phyloP scores from a whole-genome alignment of 2,329 filamentous ascomycete genomes.

The Scorias spongiosa region DNA sequence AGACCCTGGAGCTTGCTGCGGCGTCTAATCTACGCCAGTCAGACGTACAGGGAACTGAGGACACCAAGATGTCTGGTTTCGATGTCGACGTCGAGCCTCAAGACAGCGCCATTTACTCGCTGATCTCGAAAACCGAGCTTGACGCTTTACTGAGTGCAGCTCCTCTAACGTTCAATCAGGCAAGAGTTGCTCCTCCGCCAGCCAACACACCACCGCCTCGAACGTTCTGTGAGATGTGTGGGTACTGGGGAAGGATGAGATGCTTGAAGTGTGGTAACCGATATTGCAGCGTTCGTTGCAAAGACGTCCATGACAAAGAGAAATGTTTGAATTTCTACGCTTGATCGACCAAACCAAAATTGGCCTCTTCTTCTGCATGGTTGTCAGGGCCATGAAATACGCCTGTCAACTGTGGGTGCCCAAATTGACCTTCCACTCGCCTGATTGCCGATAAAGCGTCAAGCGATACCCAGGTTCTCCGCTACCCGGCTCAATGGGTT shows the following conservation, averaged over 20 bases:
- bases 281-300: conserved; percentile 63
- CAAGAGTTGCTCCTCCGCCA: conserved; percentile 29
- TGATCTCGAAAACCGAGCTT: conserved; percentile 36
- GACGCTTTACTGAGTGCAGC: conserved; percentile 47
- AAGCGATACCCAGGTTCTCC: too few relatives aligned
- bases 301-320: conserved; percentile 57
- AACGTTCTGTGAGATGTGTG: conserved; percentile 63
- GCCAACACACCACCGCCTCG: conserved; percentile 35
- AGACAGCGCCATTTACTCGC: conserved; percentile 8
- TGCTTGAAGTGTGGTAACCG: conserved; percentile 66
- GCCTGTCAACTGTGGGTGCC: too few relatives aligned
- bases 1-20: neutral
- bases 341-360: conserved; percentile 6
- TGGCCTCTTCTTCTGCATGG: neutral
- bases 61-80: conserved; percentile 19
- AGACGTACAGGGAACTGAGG: conserved; percentile 1
- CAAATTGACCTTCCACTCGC: too few relatives aligned
- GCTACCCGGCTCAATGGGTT: too few relatives aligned
- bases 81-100: conserved; percentile 28
- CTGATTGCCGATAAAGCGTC: too few relatives aligned
- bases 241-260: conserved; percentile 63
- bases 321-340: conserved; percentile 43
- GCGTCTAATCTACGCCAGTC: neutral
- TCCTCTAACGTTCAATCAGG: conserved; percentile 53
- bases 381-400: too few relatives aligned